Evolutionary conservation across 208 protist species (phyloP).

Genomic region (Phytomonas sp.): DNA sequence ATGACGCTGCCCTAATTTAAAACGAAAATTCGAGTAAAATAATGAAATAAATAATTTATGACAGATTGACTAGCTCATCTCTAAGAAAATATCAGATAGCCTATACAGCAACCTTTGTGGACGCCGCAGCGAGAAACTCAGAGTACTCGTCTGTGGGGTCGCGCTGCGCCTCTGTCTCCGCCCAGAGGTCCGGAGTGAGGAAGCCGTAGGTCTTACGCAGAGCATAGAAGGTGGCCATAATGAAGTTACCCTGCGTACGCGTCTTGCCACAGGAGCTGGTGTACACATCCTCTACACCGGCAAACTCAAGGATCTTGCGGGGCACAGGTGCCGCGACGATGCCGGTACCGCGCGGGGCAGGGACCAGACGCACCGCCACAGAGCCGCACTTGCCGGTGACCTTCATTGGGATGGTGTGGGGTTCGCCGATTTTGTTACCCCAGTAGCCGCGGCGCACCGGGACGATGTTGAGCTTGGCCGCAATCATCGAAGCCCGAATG

Average conservation of each 20-base stretch:
- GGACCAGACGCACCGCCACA: conserved; percentile 96
- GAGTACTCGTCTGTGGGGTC: conserved; percentile 92
- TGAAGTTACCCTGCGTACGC: conserved; percentile 99
- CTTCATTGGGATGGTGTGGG: conserved; percentile 99
- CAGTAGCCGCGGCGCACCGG: conserved; percentile 99
- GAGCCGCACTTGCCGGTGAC: conserved; percentile 99
- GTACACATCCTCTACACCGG: conserved; percentile 98
- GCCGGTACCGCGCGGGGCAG: conserved; percentile 98
- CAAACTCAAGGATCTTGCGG: conserved; percentile 98
- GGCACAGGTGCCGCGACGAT: conserved; percentile 96
- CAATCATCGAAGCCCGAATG: conserved; percentile 97
- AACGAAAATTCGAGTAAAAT: background rate
- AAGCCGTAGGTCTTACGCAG: conserved; percentile 96
- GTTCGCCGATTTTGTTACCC: conserved; percentile 98
- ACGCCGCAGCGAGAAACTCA: conserved; percentile 64
- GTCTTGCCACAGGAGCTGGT: conserved; percentile 96
- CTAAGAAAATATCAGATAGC: background rate
- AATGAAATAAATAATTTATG: background rate
- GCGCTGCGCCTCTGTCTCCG: conserved; percentile 70
- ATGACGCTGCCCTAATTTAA: background rate
- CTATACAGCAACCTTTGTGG: conserved; percentile 7
- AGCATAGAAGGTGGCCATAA: conserved; percentile 98
- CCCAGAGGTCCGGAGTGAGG: conserved; percentile 99
- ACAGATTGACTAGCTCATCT: background rate
- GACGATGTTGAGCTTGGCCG: conserved; percentile 98